phyloP scores from a whole-genome alignment of 1,284 basidiomycete genomes.

The Puccinia novopanici region DNA sequence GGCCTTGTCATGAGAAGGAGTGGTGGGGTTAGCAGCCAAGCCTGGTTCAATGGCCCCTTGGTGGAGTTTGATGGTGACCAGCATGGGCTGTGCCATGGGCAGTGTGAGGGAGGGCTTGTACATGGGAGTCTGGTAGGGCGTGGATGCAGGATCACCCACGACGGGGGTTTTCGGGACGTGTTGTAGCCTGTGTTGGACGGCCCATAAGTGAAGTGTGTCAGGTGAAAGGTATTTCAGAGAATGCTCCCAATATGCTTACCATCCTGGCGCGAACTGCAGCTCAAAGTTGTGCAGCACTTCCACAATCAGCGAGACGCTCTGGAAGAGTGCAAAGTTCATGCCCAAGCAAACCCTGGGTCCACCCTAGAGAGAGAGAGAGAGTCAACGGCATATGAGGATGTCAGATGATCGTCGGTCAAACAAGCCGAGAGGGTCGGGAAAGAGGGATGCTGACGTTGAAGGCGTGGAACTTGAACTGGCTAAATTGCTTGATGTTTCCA shows the following conservation, averaged over 20 bases:
- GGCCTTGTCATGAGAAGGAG: too few relatives aligned
- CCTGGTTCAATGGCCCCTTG: background rate
- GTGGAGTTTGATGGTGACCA: background rate
- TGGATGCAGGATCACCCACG: background rate
- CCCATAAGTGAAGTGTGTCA: too few relatives aligned
- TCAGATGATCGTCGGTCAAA: background rate
- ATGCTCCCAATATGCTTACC: slow-evolving; percentile 30
- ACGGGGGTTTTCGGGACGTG: slow-evolving; percentile 28
- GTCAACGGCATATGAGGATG: too few relatives aligned
- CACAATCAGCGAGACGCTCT: slow-evolving; percentile 15
- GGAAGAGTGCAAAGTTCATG: slow-evolving; percentile 30
- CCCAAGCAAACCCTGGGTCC: slow-evolving; percentile 46
- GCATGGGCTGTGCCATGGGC: slow-evolving; percentile 16
- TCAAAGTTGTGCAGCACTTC: slow-evolving; percentile 36
- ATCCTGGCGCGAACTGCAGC: slow-evolving; percentile 21
- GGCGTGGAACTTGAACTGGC: slow-evolving; percentile 53
- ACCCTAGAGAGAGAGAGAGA: background rate
- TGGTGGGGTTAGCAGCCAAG: background rate
- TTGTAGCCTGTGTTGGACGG: slow-evolving; percentile 19
- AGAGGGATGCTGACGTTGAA: slow-evolving; percentile 53
- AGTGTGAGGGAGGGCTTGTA: slow-evolving; percentile 19
- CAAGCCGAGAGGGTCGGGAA: background rate
- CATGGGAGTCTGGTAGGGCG: background rate
- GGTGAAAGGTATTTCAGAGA: too few relatives aligned
- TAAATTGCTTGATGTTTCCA: slow-evolving; percentile 51